A percentile compares a stretch with the other conserved stretches of the same genome.
phyloP scores from a whole-genome alignment of 768 basidiomycete genomes.

The Mycena rebaudengoi region DNA sequence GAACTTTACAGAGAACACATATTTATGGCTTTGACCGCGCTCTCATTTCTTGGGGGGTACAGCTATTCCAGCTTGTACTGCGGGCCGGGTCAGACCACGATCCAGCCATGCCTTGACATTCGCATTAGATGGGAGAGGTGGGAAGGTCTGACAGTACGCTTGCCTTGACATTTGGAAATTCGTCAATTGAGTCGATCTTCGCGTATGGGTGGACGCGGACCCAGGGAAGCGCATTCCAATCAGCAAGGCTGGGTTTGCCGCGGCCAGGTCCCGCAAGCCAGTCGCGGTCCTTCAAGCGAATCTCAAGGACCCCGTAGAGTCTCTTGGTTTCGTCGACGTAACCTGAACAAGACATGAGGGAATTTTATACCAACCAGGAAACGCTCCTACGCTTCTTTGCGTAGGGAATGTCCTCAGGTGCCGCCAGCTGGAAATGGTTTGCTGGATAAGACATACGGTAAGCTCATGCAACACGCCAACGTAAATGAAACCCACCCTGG shows the following conservation, averaged over 20 bases:
- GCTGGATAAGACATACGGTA: constrained; percentile 50
- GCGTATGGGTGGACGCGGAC: constrained; percentile 55
- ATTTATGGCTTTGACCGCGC: too few species aligned
- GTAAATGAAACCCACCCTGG: too few species aligned
- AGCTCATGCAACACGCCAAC: too few species aligned
- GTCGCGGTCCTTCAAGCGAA: constrained; percentile 83
- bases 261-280: constrained; percentile 78
- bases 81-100: constrained; percentile 14
- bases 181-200: constrained; percentile 65
- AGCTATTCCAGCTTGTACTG: constrained; percentile 12
- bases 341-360: constrained; percentile 49
- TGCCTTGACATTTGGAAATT: constrained; percentile 72
- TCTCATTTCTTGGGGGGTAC: constrained; percentile 4
- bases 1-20: too few species aligned
- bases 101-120: constrained; percentile 31
- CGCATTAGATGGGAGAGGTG: too few species aligned
- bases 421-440: constrained; percentile 73
- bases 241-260: constrained; percentile 76
- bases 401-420: constrained; percentile 75
- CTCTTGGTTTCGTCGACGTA: constrained; percentile 85
- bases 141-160: too few species aligned
- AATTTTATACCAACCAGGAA: not conserved
- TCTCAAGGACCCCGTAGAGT: constrained; percentile 84
- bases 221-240: constrained; percentile 76
- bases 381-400: constrained; percentile 63